Percentiles rank a stretch among this genome's conserved stretches.
These are phyloP conservation scores for Dissophora ornata DNA, from an alignment of 192 early-diverging fungal species.

Conservation along the genomic window DNA sequence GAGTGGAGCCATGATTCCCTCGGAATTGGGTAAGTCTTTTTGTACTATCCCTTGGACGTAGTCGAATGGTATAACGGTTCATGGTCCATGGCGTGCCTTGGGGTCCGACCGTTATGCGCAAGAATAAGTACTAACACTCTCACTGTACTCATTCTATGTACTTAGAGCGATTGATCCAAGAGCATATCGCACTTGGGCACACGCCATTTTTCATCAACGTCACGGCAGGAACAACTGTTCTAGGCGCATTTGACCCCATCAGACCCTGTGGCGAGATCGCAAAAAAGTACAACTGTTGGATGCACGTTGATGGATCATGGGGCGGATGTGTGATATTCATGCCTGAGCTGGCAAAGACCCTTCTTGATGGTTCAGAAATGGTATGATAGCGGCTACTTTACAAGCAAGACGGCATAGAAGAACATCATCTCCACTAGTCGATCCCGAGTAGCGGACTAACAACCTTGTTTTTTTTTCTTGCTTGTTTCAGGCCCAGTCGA, in stretches of 20 bases:
- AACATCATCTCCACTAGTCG: too few species aligned
- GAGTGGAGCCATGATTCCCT: slow-evolving; percentile 68
- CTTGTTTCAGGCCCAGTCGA: slow-evolving; percentile 66
- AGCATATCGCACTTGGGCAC: slow-evolving; percentile 55
- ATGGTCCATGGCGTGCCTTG: slow-evolving; percentile 2
- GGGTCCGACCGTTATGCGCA: too few species aligned
- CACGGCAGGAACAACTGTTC: slow-evolving; percentile 86
- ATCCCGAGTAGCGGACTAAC: slow-evolving; percentile 7
- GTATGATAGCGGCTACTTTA: too few species aligned
- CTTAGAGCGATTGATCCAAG: slow-evolving; percentile 58
- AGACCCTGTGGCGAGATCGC: slow-evolving; percentile 66
- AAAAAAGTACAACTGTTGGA: slow-evolving; percentile 71
- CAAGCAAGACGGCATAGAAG: too few species aligned
- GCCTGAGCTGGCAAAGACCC: slow-evolving; percentile 57
- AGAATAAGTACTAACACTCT: slow-evolving; percentile 9
- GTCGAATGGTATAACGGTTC: not conserved
- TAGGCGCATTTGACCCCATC: slow-evolving; percentile 85
- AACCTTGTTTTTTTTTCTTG: not conserved
- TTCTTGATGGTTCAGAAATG: slow-evolving; percentile 63
- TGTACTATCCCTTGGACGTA: too few species aligned
- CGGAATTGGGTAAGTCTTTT: slow-evolving; percentile 59
- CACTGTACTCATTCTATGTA: not conserved
- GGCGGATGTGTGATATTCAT: slow-evolving; percentile 75
- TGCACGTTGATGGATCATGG: slow-evolving; percentile 86
- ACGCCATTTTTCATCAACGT: slow-evolving; percentile 85